phyloP scores from a whole-genome alignment of 2,329 filamentous ascomycete genomes.

The Colletotrichum simmondsii region DNA sequence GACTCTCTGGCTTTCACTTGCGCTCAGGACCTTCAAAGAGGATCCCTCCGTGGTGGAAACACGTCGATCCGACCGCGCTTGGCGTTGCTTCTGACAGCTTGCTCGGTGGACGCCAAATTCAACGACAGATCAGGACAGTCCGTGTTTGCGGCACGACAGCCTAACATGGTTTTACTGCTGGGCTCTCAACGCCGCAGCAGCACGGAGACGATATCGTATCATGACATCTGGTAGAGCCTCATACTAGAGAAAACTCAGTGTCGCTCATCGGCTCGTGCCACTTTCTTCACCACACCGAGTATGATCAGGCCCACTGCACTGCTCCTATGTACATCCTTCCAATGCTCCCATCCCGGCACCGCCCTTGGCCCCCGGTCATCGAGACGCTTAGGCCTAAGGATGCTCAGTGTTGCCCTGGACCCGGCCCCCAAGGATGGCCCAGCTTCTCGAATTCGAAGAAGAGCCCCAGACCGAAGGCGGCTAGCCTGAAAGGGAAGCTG shows the following conservation, averaged over 20 bases:
- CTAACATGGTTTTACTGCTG: background rate
- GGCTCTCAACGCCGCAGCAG: background rate
- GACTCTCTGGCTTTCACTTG: background rate
- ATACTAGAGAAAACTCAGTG: background rate
- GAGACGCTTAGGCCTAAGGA: background rate
- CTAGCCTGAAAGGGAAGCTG: slow-evolving; percentile 15
- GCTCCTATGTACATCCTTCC: background rate
- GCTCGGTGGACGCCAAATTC: slow-evolving; percentile 10
- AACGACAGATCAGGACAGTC: slow-evolving; percentile 1
- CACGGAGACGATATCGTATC: background rate
- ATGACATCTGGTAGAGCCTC: background rate
- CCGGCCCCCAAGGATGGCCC: background rate
- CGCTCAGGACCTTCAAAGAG: background rate
- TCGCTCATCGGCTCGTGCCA: slow-evolving; percentile 16
- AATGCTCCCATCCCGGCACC: background rate
- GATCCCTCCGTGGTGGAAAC: background rate
- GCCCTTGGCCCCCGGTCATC: slow-evolving; percentile 5
- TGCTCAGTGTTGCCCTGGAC: slow-evolving; percentile 13
- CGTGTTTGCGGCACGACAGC: background rate
- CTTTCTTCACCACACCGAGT: slow-evolving; percentile 23
- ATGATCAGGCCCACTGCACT: background rate
- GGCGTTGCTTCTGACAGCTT: background rate
- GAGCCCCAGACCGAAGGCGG: background rate
- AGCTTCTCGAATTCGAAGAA: slow-evolving; percentile 21
- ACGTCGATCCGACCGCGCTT: slow-evolving; percentile 6